Conservation (phyloP, 176 grass and related monocot genomes). For the Eragrostis nindensis region DNA sequence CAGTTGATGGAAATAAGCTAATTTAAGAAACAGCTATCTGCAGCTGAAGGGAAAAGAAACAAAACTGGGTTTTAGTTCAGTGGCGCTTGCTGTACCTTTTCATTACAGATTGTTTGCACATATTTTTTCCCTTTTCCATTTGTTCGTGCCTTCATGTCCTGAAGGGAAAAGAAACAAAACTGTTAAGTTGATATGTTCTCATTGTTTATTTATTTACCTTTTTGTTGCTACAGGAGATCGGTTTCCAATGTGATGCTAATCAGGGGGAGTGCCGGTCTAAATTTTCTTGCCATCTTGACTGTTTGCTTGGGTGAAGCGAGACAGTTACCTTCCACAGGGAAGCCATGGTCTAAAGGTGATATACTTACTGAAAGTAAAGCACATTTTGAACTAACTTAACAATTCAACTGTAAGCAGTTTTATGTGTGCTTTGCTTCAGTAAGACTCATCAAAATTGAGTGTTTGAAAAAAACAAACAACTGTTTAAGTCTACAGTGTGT, state of each 20-base stretch:
- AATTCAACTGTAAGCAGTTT: background rate
- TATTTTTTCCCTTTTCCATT: background rate
- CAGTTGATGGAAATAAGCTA: slow-evolving; percentile 19
- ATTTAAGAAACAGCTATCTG: slow-evolving; percentile 1
- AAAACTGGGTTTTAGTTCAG: background rate
- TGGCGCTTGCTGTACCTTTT: background rate
- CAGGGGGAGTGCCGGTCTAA: slow-evolving; percentile 96
- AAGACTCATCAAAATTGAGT: slow-evolving; percentile 11
- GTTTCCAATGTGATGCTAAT: slow-evolving; percentile 86
- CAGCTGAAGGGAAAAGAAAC: slow-evolving; percentile 26
- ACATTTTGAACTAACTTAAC: background rate
- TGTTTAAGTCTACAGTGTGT: background rate
- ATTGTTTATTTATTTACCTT: slow-evolving; percentile 26
- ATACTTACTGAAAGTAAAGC: slow-evolving; percentile 24
- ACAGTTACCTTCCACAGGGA: slow-evolving; percentile 99
- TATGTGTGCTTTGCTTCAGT: background rate
- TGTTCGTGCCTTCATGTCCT: slow-evolving; percentile 23
- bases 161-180: slow-evolving; percentile 13
- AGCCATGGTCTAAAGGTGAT: slow-evolving; percentile 97
- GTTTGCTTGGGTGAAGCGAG: slow-evolving; percentile 99
- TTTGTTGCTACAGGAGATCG: slow-evolving; percentile 82
- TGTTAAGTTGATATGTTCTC: slow-evolving; percentile 1
- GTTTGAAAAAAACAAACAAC: slow-evolving; percentile 15
- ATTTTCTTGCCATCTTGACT: slow-evolving; percentile 99
- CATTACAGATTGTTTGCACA: background rate